Conservation (phyloP, 1,284 basidiomycete genomes). For the Cystobasidium sp. region DNA sequence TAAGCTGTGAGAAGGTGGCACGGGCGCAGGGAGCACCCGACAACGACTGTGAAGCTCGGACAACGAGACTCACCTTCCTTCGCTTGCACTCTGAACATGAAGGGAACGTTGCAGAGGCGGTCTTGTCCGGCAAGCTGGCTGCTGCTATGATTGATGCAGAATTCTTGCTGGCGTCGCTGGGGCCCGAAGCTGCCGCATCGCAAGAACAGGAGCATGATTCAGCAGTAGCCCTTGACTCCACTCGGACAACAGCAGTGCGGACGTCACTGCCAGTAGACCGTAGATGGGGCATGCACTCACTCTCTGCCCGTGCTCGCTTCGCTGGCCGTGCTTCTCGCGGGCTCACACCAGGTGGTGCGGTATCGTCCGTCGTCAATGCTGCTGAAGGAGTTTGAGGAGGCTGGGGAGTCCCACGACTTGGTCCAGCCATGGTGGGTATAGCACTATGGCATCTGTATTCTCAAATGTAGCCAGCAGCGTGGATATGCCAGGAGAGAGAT, state of each 20-base stretch:
- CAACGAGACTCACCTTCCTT: slow-evolving; percentile 3
- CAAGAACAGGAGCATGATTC: no score
- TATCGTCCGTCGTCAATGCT: not conserved
- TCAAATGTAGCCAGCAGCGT: no score
- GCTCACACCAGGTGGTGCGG: not conserved
- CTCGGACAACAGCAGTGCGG: no score
- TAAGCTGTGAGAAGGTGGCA: not conserved
- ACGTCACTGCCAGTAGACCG: not conserved
- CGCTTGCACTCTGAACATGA: slow-evolving; percentile 26
- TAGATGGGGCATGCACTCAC: not conserved
- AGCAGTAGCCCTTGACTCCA: no score
- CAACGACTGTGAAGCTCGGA: no score
- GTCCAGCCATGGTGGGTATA: no score
- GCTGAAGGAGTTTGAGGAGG: not conserved
- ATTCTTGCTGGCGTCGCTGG: no score
- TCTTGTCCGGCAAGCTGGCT: slow-evolving; percentile 16
- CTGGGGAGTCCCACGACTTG: no score
- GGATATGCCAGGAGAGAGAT: no score
- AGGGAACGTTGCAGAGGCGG: slow-evolving; percentile 16
- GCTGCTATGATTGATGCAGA: no score
- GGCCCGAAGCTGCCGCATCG: no score
- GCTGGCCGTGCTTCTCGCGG: slow-evolving; percentile 1
- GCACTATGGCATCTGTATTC: no score
- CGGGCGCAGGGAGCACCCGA: not conserved
- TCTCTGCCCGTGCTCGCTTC: slow-evolving; percentile 1